A percentile compares a stretch with the other conserved stretches of the same genome.
These are phyloP conservation scores for Dryas drummondii DNA, from an alignment of 306 rosid genomes.

Conservation along the genomic window DNA sequence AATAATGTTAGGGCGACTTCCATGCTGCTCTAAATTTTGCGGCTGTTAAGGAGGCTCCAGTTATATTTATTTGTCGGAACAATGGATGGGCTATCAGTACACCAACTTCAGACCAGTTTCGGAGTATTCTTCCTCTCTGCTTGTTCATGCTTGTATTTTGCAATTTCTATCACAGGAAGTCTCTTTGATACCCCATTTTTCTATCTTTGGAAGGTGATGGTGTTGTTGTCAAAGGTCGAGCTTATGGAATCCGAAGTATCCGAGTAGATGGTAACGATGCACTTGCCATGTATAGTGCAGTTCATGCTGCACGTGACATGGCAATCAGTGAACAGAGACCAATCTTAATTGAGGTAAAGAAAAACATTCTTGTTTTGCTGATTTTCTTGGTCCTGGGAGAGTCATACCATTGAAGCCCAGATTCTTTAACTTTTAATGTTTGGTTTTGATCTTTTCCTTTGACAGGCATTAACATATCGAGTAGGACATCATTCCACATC, in stretches of 20 bases:
- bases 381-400: not conserved
- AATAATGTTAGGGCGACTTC: constrained; percentile 78
- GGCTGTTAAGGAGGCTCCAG: constrained; percentile 88
- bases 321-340: constrained; percentile 75
- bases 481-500: constrained; percentile 97
- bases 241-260: constrained; percentile 80
- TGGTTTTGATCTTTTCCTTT: constrained; percentile 19
- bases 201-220: constrained; percentile 73
- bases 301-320: constrained; percentile 79
- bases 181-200: constrained; percentile 10
- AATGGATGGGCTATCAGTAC: constrained; percentile 99
- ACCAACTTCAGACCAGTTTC: constrained; percentile 89
- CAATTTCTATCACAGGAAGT: constrained; percentile 2
- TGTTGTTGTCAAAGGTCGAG: constrained; percentile 72
- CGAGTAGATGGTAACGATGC: constrained; percentile 96
- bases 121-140: constrained; percentile 49
- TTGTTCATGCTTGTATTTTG: constrained; percentile 19
- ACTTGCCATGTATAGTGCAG: constrained; percentile 74
- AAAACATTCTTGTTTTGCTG: constrained; percentile 10
- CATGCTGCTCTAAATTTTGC: constrained; percentile 93
- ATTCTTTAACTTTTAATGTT: not conserved
- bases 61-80: constrained; percentile 88
- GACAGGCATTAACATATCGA: constrained; percentile 85
- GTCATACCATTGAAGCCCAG: not conserved
- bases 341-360: constrained; percentile 73